These are phyloP conservation scores for Exophiala oligosperma DNA, from an alignment of 2,329 filamentous ascomycete species.

Conservation along the genomic window DNA sequence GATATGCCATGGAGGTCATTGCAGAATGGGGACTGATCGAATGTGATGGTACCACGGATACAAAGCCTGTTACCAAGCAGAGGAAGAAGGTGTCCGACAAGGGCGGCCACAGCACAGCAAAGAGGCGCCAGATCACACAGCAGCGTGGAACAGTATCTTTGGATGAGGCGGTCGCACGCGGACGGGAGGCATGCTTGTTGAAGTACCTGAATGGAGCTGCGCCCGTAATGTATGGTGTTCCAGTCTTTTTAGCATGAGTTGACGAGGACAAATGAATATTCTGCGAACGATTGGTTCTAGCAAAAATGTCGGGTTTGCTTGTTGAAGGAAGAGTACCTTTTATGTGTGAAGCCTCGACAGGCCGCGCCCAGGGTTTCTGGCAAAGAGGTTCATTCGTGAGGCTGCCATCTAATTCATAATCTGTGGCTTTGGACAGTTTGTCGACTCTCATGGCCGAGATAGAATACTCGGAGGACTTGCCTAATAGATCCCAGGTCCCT, in stretches of 20 bases:
- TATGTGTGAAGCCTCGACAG: no score
- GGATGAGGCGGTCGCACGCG: constrained; percentile 77
- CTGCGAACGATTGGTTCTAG: no score
- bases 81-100: constrained; percentile 34
- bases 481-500: no score
- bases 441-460: no score
- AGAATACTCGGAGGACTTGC: no score
- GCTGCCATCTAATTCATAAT: no score
- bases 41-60: constrained; percentile 35
- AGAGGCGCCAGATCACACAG: constrained; percentile 36
- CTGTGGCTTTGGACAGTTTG: no score
- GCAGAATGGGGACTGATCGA: constrained; percentile 80
- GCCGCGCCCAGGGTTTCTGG: no score
- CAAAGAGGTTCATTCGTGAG: no score
- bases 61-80: constrained; percentile 26
- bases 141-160: constrained; percentile 53
- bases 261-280: no score
- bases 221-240: constrained; percentile 91
- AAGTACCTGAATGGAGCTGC: constrained; percentile 91
- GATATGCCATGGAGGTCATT: constrained; percentile 76
- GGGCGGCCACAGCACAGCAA: constrained; percentile 33
- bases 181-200: constrained; percentile 78
- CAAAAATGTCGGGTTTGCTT: no score
- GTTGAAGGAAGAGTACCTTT: no score
- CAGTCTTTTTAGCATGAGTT: constrained; percentile 66